phyloP scores from a whole-genome alignment of 2,329 filamentous ascomycete genomes.

The Neodidymelliopsis sp. region DNA sequence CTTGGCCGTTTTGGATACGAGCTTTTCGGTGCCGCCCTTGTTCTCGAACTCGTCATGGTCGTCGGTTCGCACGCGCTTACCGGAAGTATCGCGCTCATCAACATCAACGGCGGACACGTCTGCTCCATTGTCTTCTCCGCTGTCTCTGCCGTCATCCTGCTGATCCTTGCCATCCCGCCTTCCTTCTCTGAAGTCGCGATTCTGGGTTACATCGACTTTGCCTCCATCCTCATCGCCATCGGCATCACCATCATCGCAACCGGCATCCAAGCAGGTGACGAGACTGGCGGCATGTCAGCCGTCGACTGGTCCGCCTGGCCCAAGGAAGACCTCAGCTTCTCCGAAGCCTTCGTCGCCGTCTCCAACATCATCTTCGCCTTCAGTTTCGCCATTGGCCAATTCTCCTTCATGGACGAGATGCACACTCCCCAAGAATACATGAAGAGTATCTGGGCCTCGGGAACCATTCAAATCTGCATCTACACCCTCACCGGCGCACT shows the following conservation, averaged over 20 bases:
- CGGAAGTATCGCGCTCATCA: slow-evolving; percentile 23
- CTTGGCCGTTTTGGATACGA: slow-evolving; percentile 21
- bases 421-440: slow-evolving; percentile 21
- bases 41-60: slow-evolving; percentile 25
- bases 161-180: slow-evolving; percentile 24
- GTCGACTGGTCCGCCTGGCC: slow-evolving; percentile 25
- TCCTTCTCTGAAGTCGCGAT: slow-evolving; percentile 24
- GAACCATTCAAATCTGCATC: slow-evolving; percentile 21
- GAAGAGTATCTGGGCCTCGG: slow-evolving; percentile 22
- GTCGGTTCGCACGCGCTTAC: slow-evolving; percentile 24
- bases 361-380: slow-evolving; percentile 25
- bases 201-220: slow-evolving; percentile 23
- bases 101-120: slow-evolving; percentile 23
- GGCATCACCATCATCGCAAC: slow-evolving; percentile 25
- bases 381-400: slow-evolving; percentile 23
- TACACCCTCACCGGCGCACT: slow-evolving; percentile 22
- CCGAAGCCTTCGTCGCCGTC: slow-evolving; percentile 22
- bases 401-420: slow-evolving; percentile 25
- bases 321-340: slow-evolving; percentile 18
- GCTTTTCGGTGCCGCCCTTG: slow-evolving; percentile 21
- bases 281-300: slow-evolving; percentile 15
- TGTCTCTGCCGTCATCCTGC: slow-evolving; percentile 20
- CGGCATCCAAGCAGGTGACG: slow-evolving; percentile 16
- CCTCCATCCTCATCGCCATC: slow-evolving; percentile 22
- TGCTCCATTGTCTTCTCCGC: slow-evolving; percentile 23